Evolutionary conservation across 768 basidiomycete species (phyloP).

Genomic region (Termitomyces sp.): DNA sequence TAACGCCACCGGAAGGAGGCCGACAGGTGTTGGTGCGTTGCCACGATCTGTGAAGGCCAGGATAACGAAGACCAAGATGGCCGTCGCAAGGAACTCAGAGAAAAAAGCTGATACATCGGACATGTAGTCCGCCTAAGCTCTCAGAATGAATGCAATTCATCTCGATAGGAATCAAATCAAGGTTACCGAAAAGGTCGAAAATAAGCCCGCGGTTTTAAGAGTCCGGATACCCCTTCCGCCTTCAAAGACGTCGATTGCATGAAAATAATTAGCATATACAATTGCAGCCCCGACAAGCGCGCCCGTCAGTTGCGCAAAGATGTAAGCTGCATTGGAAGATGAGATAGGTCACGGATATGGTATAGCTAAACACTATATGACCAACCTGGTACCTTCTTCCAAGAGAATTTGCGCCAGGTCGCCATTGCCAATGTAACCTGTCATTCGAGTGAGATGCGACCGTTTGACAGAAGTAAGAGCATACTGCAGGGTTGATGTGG

Average conservation of each 20-base stretch:
- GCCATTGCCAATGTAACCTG: conserved; percentile 59
- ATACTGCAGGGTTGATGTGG: conserved; percentile 34
- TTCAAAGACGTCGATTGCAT: conserved; percentile 60
- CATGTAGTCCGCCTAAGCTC: conserved; percentile 21
- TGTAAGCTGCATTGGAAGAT: conserved; percentile 29
- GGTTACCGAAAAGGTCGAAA: conserved; percentile 57
- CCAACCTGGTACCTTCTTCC: conserved; percentile 58
- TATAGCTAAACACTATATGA: neutral
- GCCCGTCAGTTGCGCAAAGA: conserved; percentile 59
- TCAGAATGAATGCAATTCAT: neutral
- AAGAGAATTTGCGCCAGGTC: conserved; percentile 59
- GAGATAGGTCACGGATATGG: neutral
- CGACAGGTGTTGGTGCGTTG: conserved; percentile 42
- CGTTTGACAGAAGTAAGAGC: neutral
- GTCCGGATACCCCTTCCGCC: conserved; percentile 50
- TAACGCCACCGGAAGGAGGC: conserved; percentile 51
- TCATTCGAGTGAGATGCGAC: neutral
- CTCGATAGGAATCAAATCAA: neutral
- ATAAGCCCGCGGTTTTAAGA: conserved; percentile 48
- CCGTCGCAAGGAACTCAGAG: conserved; percentile 54
- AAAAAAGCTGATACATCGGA: conserved; percentile 35
- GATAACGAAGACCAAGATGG: conserved; percentile 50
- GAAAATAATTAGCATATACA: conserved; percentile 61
- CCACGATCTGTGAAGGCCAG: conserved; percentile 47
- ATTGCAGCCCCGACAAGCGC: conserved; percentile 53